Conservation (phyloP, 2,329 filamentous ascomycete genomes). For the Corynespora cassiicola region DNA sequence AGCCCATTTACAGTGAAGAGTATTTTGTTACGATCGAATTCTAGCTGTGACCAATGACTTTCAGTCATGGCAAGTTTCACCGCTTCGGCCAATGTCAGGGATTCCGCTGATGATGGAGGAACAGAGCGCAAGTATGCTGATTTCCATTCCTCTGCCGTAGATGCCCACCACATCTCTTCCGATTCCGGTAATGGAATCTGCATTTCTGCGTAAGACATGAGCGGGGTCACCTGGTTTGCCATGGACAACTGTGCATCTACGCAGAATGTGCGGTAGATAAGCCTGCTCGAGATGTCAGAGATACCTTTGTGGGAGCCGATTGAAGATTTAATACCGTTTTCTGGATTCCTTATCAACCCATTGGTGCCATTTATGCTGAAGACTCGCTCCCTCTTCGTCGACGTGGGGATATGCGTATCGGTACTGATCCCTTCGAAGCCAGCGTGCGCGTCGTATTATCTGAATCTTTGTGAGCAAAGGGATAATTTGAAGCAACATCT, state of each 20-base stretch:
- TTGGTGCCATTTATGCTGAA: conserved; percentile 2
- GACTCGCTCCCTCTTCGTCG: neutral
- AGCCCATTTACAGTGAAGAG: too few relatives aligned
- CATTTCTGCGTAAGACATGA: conserved; percentile 71
- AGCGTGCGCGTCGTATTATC: conserved; percentile 1
- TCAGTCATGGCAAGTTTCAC: conserved; percentile 61
- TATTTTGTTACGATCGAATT: too few relatives aligned
- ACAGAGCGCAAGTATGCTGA: conserved; percentile 56
- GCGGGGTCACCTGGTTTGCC: conserved; percentile 64
- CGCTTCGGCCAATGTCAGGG: conserved; percentile 56
- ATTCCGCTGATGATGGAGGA: neutral
- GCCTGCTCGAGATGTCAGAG: neutral
- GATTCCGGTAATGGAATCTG: conserved; percentile 67
- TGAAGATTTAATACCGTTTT: neutral
- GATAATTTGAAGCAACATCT: too few relatives aligned
- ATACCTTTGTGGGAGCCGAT: neutral
- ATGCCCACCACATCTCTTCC: conserved; percentile 68
- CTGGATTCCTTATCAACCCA: too few relatives aligned
- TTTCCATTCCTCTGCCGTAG: conserved; percentile 68
- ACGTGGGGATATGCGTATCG: conserved; percentile 1
- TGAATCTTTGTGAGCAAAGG: too few relatives aligned
- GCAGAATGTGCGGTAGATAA: conserved; percentile 57
- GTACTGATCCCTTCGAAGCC: conserved; percentile 2
- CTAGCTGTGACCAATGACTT: conserved; percentile 65
- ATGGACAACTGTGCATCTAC: conserved; percentile 70